Conservation (phyloP, 2,329 filamentous ascomycete species). For the Fusarium sambucinum region DNA sequence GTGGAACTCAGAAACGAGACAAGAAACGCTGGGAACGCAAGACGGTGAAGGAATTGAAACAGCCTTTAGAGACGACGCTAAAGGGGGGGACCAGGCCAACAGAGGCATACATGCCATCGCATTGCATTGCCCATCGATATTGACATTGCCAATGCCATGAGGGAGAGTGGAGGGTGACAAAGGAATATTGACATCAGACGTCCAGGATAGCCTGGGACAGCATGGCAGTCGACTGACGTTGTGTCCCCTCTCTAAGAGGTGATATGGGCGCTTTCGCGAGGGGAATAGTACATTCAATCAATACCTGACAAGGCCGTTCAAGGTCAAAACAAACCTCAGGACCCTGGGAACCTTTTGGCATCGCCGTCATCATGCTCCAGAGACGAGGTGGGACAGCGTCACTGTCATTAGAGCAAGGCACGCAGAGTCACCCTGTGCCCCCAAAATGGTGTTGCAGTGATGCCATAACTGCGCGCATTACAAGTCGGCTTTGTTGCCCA, state of each 20-base stretch:
- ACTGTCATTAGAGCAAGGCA: slow-evolving; percentile 30
- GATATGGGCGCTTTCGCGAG: slow-evolving; percentile 38
- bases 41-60: slow-evolving; percentile 51
- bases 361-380: slow-evolving; percentile 47
- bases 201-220: slow-evolving; percentile 41
- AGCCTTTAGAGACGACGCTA: slow-evolving; percentile 41
- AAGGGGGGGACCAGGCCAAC: slow-evolving; percentile 21
- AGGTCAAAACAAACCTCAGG: slow-evolving; percentile 39
- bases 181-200: slow-evolving; percentile 46
- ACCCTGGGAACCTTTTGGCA: slow-evolving; percentile 40
- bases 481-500: slow-evolving; percentile 30
- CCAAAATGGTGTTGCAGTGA: slow-evolving; percentile 47
- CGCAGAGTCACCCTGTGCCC: slow-evolving; percentile 25
- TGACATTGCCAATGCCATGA: slow-evolving; percentile 20
- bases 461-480: slow-evolving; percentile 43
- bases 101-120: slow-evolving; percentile 35
- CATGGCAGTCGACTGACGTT: slow-evolving; percentile 45
- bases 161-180: slow-evolving; percentile 38
- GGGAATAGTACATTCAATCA: slow-evolving; percentile 7
- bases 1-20: slow-evolving; percentile 46
- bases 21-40: slow-evolving; percentile 48
- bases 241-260: slow-evolving; percentile 43
- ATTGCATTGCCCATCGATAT: slow-evolving; percentile 19
- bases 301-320: slow-evolving; percentile 16
- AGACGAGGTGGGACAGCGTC: slow-evolving; percentile 44